Percentiles rank a stretch among this genome's conserved stretches.
phyloP scores from a whole-genome alignment of 1,284 basidiomycete species.

The Crucibulum cyathiforme region DNA sequence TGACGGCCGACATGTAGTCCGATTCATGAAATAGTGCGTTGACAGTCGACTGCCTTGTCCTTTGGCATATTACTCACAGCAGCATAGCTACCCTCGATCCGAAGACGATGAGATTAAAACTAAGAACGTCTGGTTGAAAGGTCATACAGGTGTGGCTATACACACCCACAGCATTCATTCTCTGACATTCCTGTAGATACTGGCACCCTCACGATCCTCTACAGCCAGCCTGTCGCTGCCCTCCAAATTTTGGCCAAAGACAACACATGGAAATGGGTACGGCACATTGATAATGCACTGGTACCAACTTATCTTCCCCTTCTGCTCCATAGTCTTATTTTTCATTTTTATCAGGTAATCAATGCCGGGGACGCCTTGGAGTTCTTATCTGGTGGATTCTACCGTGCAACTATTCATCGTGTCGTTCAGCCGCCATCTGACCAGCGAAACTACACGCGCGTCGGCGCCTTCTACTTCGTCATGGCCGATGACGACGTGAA shows the following conservation, averaged over 20 bases:
- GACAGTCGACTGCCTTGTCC: too few species aligned
- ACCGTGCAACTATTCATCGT: conserved; percentile 46
- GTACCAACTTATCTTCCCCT: conserved; percentile 29
- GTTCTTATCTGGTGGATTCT: conserved; percentile 56
- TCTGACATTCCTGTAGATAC: too few species aligned
- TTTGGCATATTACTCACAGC: too few species aligned
- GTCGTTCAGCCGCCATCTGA: conserved; percentile 25
- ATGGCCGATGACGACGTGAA: conserved; percentile 23
- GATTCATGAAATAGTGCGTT: conserved; percentile 63
- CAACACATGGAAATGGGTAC: conserved; percentile 64
- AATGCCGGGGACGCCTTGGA: conserved; percentile 64
- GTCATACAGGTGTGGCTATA: conserved; percentile 69
- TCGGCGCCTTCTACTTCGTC: conserved; percentile 25
- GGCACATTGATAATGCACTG: conserved; percentile 64
- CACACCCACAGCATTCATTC: too few species aligned
- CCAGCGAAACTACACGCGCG: conserved; percentile 17
- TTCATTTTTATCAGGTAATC: conserved; percentile 27
- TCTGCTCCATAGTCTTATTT: neutral
- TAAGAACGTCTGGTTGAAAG: conserved; percentile 65
- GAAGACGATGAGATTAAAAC: conserved; percentile 61
- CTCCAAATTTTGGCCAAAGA: conserved; percentile 62
- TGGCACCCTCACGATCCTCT: conserved; percentile 63
- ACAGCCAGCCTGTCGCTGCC: conserved; percentile 64
- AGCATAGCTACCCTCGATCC: conserved; percentile 42
- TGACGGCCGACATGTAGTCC: conserved; percentile 39